Base-by-base conservation (phyloP, 176 grass and related monocot species). In the Tillandsia leiboldiana region DNA sequence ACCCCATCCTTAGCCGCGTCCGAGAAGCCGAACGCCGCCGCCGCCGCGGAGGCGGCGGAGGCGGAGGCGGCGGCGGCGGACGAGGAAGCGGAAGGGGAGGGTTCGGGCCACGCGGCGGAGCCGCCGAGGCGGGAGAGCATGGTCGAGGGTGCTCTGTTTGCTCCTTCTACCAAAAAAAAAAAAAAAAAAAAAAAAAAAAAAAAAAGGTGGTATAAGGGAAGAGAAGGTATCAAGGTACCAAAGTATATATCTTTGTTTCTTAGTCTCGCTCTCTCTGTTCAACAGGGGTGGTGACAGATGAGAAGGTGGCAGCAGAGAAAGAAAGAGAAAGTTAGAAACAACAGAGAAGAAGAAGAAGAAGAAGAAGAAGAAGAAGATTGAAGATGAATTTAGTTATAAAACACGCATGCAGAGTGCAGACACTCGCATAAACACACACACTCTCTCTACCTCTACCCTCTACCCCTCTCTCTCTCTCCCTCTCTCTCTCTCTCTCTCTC, bases 1-100 rank as follows among this genome's bases (percentile, higher is more conserved):
- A 79, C 53, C 11, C 73, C 20, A 53, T 87, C 80, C 85, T 79
- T 83, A 68, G 72, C 68, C 67, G 83, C 77, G 54, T 83, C 67
- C 72, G 79, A 47, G 59, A 81, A 84, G 17, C 77, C 59, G 13
- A 81, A 63, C 0, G 50, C 14, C 51, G 71, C 63, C 62, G 79
- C 12, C 17, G 86, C 50, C 71, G 67, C 22, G 42, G 66, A 48
- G 66, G 66, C 7, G 47, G 66, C 50, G 81, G 56, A 71, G 48
- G 77, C 33, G 50, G 71, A 66, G 20, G 66, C 23, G 61, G 52
- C 3, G 13, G 51, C 20, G 50, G 74, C 20, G 20, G 20, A 20
- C 20, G 20, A 24, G 61, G 52, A 9, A 9, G 51, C 18, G 50
- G 74, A 5, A 24, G 74, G 17, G 17, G 7, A 14, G 18, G 28